Evolutionary conservation across 192 early-diverging fungal species (phyloP).

Genomic region (Rhizoclosmatium globosum): DNA sequence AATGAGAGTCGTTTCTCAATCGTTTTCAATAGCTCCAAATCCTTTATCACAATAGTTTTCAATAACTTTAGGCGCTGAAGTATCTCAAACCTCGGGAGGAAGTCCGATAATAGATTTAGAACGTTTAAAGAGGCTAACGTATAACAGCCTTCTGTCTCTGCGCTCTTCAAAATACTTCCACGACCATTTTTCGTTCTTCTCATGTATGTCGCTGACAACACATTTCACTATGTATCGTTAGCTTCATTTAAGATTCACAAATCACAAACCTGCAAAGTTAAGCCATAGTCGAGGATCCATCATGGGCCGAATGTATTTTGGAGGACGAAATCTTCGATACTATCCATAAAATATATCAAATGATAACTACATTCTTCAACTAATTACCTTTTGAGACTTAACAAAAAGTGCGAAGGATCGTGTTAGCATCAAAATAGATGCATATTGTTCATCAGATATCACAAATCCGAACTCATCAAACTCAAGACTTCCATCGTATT

Average conservation of each 20-base stretch:
- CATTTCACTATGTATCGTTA: constrained; percentile 71
- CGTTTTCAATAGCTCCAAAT: constrained; percentile 62
- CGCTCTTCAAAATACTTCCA: constrained; percentile 86
- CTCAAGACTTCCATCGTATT: constrained; percentile 71
- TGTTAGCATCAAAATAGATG: constrained; percentile 78
- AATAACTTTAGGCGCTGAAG: constrained; percentile 63
- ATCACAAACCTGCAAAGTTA: constrained; percentile 52
- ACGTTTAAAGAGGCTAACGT: constrained; percentile 79
- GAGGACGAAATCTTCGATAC: constrained; percentile 88
- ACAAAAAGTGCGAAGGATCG: constrained; percentile 84
- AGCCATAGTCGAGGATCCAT: constrained; percentile 89
- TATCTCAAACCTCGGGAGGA: constrained; percentile 49
- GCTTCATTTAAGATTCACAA: not conserved
- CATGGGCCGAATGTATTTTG: constrained; percentile 80
- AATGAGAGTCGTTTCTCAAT: constrained; percentile 83
- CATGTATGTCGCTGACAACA: constrained; percentile 88
- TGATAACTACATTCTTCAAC: not conserved
- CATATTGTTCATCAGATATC: constrained; percentile 90
- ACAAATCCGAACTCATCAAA: constrained; percentile 95
- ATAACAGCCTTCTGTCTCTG: constrained; percentile 78
- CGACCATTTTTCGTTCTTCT: constrained; percentile 81
- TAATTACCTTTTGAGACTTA: constrained; percentile 71
- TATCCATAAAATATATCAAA: constrained; percentile 35
- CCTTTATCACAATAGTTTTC: constrained; percentile 63
- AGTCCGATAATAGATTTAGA: constrained; percentile 53